Base-by-base conservation (phyloP, 176 grass and related monocot species). In the Raddia distichophylla region DNA sequence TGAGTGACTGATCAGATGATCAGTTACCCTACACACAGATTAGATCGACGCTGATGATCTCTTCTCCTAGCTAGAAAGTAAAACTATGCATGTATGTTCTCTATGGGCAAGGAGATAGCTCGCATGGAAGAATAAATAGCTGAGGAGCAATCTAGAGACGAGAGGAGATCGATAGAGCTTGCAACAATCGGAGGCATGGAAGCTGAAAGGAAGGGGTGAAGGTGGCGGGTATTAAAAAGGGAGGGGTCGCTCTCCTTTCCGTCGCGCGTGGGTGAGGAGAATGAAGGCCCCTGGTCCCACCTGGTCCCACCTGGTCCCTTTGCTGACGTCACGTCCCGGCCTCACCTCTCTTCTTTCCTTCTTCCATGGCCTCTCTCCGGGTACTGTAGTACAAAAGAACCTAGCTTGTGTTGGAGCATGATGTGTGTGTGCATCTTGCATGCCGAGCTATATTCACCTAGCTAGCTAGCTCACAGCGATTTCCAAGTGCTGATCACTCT, bases 231-330 rank as follows among this genome's bases (percentile, higher is more conserved):
- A 91, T 85, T 78, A 86, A 91, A 87, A 87, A 60, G 64, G 72
- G 72, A 55, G 69, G 79, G 68, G 74, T 76, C 65, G 42, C 71
- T 45, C 48, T 66, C 89, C 76, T 85, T 85, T 87, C 85, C 85
- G 77, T 87, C 85, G 81, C 89, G 81, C 85, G 89, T 91, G 89
- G 85, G 81, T 69, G 76, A 84, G 85, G 81, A 51, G 72, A 81
- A 87, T 91, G 85, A 91, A 81, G 59, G 66, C 51, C 12, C 54
- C 17, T 59, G 73, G 37, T 40, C 37, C 37, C 37, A 40, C 37
- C 37, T 40, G 76, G 71, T 12, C 42, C 89, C 71, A 2, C 10
- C 1, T 13, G 83, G 87, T 1, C 7, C 73, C 44, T 42, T 51
- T 1, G 66, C 17, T 88, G 81, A 87, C 77, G 73, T 91, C 89